Evolutionary conservation across 495 filamentous ascomycete species (phyloP), one percentile per base, ranked within the genome.

Genomic region (Xylaria palmicola): DNA sequence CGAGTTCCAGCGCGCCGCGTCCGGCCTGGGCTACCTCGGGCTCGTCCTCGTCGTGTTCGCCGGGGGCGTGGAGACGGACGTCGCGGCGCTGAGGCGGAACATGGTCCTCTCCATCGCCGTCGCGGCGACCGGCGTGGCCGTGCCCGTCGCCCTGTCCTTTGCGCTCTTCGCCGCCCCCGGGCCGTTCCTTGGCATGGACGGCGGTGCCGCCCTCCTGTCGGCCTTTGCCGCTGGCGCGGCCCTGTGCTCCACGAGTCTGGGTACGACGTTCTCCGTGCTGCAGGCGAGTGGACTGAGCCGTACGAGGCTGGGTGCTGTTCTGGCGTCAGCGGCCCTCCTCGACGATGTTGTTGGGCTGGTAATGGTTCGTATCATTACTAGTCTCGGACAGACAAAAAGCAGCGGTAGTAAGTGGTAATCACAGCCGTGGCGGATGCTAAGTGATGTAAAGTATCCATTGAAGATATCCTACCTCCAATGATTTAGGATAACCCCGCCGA

Each of bases 321-420:
- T 91, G 0, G 80, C 81, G 9, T 85, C 83, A 56, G 89, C 88
- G 3, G 91, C 90, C 19, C 88, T 94, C 81, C 80, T 96, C 65
- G 91, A 94, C 71, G 91, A 93, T 75, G 88, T 94, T 1, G 80
- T 89, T 15, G 90, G 90, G 0, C 72, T 94, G n/a, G 82, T 94
- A 1, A 88, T 93, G 82, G 86, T 91, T 19, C 85, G 90, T 64
- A 78, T 90, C 15, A 76, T 85, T 39, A 74, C 80, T 7, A 76
- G 75, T 12, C 71, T 83, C 22, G 81, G 81, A 20, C 19, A 47
- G 12, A 47, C 19, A 8, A 56, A 44, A 10, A 67, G 58, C 29
- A 59, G 58, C 9, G 62, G 34, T 8, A 36, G 65, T 53, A 49
- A 58, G 34, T 52, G 20, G 32, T 22, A 32, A 8, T 3, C 2